Conservation (phyloP, 306 rosid species). For the Hippophae rhamnoides region DNA sequence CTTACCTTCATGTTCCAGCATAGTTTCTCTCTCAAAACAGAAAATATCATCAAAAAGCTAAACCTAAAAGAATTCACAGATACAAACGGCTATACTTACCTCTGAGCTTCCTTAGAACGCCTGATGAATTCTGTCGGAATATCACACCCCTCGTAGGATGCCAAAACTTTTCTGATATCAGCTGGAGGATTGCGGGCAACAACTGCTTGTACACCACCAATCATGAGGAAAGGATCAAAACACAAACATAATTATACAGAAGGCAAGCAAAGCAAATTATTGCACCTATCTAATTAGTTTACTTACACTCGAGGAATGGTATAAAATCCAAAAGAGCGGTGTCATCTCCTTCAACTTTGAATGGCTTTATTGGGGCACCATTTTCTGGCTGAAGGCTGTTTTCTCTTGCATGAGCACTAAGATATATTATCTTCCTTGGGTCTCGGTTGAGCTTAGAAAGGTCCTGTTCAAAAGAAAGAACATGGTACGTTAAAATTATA, state of each 20-base stretch:
- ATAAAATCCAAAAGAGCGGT: slow-evolving; percentile 83
- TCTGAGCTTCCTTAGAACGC: slow-evolving; percentile 76
- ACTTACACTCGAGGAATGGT: slow-evolving; percentile 92
- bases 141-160: slow-evolving; percentile 72
- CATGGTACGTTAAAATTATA: no score
- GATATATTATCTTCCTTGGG: slow-evolving; percentile 69
- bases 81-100: slow-evolving; percentile 23
- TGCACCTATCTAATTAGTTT: slow-evolving; percentile 7
- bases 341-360: slow-evolving; percentile 66
- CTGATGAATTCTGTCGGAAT: slow-evolving; percentile 75
- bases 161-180: slow-evolving; percentile 79
- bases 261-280: slow-evolving; percentile 1
- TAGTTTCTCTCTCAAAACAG: not conserved
- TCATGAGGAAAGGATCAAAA: not conserved
- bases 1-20: no score
- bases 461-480: slow-evolving; percentile 46
- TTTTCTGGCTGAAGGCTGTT: slow-evolving; percentile 83
- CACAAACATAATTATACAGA: slow-evolving; percentile 1
- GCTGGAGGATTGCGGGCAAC: slow-evolving; percentile 84
- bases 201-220: slow-evolving; percentile 42
- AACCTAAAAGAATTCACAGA: not conserved
- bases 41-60: not conserved
- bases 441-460: slow-evolving; percentile 85
- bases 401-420: slow-evolving; percentile 87
- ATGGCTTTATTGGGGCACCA: slow-evolving; percentile 66